Evolutionary conservation across 2,329 filamentous ascomycete genomes (phyloP), one percentile per base, ranked within the genome.

Genomic region (Colletotrichum paranaense): DNA sequence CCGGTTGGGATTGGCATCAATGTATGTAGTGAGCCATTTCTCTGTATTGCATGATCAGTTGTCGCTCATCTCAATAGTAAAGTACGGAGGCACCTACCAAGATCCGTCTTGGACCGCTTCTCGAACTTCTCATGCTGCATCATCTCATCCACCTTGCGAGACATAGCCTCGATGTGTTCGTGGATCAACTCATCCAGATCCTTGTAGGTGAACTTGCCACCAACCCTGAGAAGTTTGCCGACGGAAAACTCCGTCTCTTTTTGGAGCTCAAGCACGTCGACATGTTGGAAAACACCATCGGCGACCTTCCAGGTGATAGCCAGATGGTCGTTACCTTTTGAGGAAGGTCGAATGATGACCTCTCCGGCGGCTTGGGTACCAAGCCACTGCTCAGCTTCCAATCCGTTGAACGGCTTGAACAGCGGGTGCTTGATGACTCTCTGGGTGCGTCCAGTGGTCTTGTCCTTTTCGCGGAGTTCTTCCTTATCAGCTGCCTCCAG

Each of bases 261-360:
- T 82, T 97, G 94, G 79, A 99, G 88, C 84, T 99, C 97, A 52
- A 99, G 89, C 42, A 99, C 96, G 82, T 99, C 97, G 76, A 99
- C 94, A 82, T 99, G 97, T 84, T 99, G 95, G 82, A 95, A 99
- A n/a, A 98, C 92, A 73, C 93, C 93, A 81, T 98, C 95, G 1
- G 95, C 93, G 16, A 99, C 95, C 86, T 99, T 99, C 97, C 97
- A 99, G 0, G 97, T 99, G 59, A 99, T 92, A 8, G 96, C 95
- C 68, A 99, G 88, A 85, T 99, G 97, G 81, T 99, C 97, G 72
- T 95, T 93, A 57, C 97, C 97, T 82, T 97, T 98, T 32, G 95
- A 98, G 1, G 95, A 98, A 4, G 97, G 96, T 57, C 97, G 93
- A 79, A 99, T 98, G 74, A 99, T 95, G 68, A 97, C 93, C 81